A percentile compares a stretch with the other conserved stretches of the same genome.
Evolutionary conservation across 495 filamentous ascomycete species (phyloP).

Genomic region (Lasiosphaeris hirsuta): DNA sequence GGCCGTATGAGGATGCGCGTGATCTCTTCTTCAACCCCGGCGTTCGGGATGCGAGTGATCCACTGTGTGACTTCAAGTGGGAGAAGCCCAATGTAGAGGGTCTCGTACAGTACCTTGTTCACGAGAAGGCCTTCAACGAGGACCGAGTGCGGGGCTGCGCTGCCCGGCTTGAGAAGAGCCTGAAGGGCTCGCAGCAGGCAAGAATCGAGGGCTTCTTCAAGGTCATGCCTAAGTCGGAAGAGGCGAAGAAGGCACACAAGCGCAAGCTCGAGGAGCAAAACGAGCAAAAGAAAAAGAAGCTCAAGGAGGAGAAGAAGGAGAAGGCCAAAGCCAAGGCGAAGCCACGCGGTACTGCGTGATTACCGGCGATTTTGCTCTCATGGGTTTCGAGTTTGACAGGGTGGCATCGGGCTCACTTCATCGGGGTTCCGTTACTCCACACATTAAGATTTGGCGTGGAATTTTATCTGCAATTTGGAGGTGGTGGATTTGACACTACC

Average conservation of each 20-base stretch:
- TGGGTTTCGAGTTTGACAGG: background rate
- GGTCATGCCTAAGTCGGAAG: slow-evolving; percentile 79
- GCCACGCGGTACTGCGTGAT: slow-evolving; percentile 50
- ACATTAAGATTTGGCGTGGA: slow-evolving; percentile 4
- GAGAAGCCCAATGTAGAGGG: slow-evolving; percentile 87
- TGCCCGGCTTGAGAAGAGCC: slow-evolving; percentile 73
- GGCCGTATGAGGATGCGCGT: slow-evolving; percentile 89
- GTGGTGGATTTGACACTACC: slow-evolving; percentile 2
- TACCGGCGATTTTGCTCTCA: too few relatives aligned
- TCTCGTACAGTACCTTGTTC: slow-evolving; percentile 80
- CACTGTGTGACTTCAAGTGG: slow-evolving; percentile 96
- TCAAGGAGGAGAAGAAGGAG: slow-evolving; percentile 91
- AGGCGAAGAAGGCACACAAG: slow-evolving; percentile 78
- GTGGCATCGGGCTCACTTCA: background rate
- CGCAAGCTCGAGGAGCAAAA: slow-evolving; percentile 89
- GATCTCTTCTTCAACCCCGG: slow-evolving; percentile 87
- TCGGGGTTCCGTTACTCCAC: background rate
- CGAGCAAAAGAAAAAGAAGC: slow-evolving; percentile 87
- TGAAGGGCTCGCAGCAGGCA: slow-evolving; percentile 85
- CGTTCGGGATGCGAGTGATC: slow-evolving; percentile 78
- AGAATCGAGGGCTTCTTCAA: slow-evolving; percentile 98
- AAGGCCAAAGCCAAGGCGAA: slow-evolving; percentile 84
- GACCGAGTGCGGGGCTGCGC: slow-evolving; percentile 81
- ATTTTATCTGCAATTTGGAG: background rate
- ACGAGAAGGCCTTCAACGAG: slow-evolving; percentile 95